phyloP scores from a whole-genome alignment of 257 asterid genomes.

The Gentiana dahurica region DNA sequence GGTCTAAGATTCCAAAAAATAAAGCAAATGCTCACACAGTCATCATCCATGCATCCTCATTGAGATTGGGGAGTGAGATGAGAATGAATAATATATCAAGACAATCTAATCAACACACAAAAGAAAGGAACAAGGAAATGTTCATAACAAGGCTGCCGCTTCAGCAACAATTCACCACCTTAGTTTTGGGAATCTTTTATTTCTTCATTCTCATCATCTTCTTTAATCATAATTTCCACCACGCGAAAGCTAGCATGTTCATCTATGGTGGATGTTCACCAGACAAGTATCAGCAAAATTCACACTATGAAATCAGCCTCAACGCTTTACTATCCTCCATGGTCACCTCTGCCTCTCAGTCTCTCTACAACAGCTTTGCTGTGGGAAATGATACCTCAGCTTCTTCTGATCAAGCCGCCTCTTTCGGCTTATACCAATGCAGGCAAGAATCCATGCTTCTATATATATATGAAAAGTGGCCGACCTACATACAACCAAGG shows the following conservation, averaged over 20 bases:
- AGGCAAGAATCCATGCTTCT: background rate
- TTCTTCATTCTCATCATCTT: slow-evolving; percentile 13
- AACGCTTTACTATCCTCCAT: slow-evolving; percentile 54
- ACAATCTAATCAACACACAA: background rate
- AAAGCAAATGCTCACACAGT: background rate
- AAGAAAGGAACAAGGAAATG: slow-evolving; percentile 9
- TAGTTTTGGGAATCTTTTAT: slow-evolving; percentile 4
- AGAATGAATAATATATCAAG: background rate
- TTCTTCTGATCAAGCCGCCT: slow-evolving; percentile 11
- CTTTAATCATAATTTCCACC: slow-evolving; percentile 4
- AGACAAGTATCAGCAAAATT: slow-evolving; percentile 45
- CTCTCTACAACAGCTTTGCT: slow-evolving; percentile 46
- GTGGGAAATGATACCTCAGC: slow-evolving; percentile 31
- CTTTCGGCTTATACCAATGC: slow-evolving; percentile 64
- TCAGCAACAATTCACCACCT: slow-evolving; percentile 6
- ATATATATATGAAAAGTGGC: too few relatives aligned
- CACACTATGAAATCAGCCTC: slow-evolving; percentile 44
- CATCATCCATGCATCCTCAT: background rate
- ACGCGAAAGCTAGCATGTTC: slow-evolving; percentile 27
- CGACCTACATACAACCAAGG: too few relatives aligned
- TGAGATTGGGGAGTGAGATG: too few relatives aligned
- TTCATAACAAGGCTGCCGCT: slow-evolving; percentile 2
- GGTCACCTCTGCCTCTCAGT: slow-evolving; percentile 37
- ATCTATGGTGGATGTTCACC: slow-evolving; percentile 63
- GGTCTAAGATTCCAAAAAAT: background rate